A percentile compares a stretch with the other conserved stretches of the same genome.
phyloP scores from a whole-genome alignment of 176 grass and related monocot genomes.

The Cenchrus americanus region DNA sequence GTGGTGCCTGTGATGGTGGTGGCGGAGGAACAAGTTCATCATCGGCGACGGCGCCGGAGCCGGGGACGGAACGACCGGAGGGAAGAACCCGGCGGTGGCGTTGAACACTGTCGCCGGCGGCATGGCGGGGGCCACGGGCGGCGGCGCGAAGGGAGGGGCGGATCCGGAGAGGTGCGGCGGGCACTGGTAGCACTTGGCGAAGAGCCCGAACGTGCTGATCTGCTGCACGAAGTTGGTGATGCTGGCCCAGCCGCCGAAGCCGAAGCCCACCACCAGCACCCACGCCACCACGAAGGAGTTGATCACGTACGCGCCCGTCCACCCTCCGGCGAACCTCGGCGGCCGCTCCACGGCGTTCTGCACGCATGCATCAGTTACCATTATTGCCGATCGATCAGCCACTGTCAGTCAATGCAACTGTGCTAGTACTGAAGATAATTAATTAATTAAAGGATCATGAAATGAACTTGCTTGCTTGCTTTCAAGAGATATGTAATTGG shows the following conservation, averaged over 20 bases:
- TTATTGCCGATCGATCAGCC: background rate
- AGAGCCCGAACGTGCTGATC: conserved; percentile 80
- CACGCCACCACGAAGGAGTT: conserved; percentile 94
- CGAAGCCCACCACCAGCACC: conserved; percentile 96
- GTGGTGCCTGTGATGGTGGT: conserved; percentile 54
- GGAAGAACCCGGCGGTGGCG: conserved; percentile 17
- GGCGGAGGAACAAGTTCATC: conserved; percentile 37
- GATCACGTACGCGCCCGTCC: conserved; percentile 82
- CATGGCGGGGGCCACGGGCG: background rate
- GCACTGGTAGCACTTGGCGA: conserved; percentile 97
- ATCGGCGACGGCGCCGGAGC: conserved; percentile 34
- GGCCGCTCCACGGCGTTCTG: conserved; percentile 92
- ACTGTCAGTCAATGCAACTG: background rate
- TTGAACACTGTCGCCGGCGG: conserved; percentile 11
- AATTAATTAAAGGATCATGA: too few relatives aligned
- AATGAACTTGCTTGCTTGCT: too few relatives aligned
- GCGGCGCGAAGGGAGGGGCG: background rate
- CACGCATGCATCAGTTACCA: background rate
- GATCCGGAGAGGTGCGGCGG: conserved; percentile 47
- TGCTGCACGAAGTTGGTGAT: conserved; percentile 93
- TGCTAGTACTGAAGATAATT: background rate
- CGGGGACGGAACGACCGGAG: conserved; percentile 38
- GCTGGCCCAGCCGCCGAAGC: conserved; percentile 96
- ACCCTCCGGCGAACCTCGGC: conserved; percentile 66
- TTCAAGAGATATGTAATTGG: too few relatives aligned